phyloP scores from a whole-genome alignment of 2,329 filamentous ascomycete genomes.

The Verticillium nonalfalfae region DNA sequence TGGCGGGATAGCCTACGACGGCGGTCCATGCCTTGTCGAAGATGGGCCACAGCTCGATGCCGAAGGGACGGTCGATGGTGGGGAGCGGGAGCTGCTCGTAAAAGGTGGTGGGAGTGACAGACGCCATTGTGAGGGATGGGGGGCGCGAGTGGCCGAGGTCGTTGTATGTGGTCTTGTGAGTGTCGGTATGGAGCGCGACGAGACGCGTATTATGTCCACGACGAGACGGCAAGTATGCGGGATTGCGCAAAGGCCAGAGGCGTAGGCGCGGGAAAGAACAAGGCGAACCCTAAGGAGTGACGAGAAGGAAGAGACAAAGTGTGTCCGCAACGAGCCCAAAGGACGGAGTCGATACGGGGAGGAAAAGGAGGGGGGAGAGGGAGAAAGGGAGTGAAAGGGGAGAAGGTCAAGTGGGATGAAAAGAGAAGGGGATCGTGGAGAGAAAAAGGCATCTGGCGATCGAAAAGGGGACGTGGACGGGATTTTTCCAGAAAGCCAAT shows the following conservation, averaged over 20 bases:
- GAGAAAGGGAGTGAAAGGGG: slow-evolving; percentile 1
- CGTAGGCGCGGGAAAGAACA: not conserved
- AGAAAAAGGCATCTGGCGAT: slow-evolving; percentile 1
- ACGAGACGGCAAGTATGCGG: not conserved
- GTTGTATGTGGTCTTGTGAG: not conserved
- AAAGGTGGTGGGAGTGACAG: slow-evolving; percentile 33
- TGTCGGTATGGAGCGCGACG: not conserved
- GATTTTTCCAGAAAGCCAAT: slow-evolving; percentile 9
- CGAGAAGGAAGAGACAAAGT: slow-evolving; percentile 23
- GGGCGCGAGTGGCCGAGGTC: not conserved
- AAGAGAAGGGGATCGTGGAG: slow-evolving; percentile 12
- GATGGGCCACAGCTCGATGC: slow-evolving; percentile 85
- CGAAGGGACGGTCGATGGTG: slow-evolving; percentile 87
- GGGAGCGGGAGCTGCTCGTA: slow-evolving; percentile 60
- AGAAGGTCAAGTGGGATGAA: slow-evolving; percentile 4
- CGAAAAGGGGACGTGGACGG: slow-evolving; percentile 12
- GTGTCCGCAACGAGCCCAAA: slow-evolving; percentile 18
- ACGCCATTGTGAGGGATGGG: slow-evolving; percentile 22
- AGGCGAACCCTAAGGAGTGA: slow-evolving; percentile 32
- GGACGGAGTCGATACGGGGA: slow-evolving; percentile 12
- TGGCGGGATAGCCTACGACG: slow-evolving; percentile 72
- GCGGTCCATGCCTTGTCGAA: slow-evolving; percentile 81
- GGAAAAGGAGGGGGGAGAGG: slow-evolving; percentile 8
- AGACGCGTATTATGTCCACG: not conserved
- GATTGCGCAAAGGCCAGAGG: not conserved